Evolutionary conservation across 805 yeast genomes (phyloP).

Genomic region (Jamesozyma piceae): DNA sequence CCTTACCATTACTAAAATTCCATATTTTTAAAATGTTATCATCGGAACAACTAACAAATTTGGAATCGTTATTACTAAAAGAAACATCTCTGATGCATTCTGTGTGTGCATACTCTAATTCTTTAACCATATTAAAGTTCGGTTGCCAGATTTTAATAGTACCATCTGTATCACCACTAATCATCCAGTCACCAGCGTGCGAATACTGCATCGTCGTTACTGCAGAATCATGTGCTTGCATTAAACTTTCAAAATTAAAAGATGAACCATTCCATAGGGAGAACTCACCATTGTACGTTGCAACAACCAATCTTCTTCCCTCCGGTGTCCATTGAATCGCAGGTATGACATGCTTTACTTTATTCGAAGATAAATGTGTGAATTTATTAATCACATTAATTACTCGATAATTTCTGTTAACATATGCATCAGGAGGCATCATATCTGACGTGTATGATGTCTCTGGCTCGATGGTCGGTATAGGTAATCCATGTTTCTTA

Average conservation of each 20-base stretch:
- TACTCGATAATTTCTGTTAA: slow-evolving; percentile 19
- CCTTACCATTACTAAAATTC: slow-evolving; percentile 84
- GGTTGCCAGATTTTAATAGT: slow-evolving; percentile 94
- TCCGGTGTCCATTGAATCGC: slow-evolving; percentile 96
- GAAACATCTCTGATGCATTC: slow-evolving; percentile 81
- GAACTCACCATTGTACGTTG: slow-evolving; percentile 89
- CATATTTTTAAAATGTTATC: slow-evolving; percentile 86
- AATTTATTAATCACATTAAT: slow-evolving; percentile 70
- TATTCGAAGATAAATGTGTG: slow-evolving; percentile 84
- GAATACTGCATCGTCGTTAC: slow-evolving; percentile 72
- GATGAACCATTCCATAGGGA: slow-evolving; percentile 95
- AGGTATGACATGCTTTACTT: slow-evolving; percentile 83
- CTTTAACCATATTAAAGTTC: slow-evolving; percentile 90
- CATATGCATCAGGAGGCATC: slow-evolving; percentile 25
- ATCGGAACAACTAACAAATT: slow-evolving; percentile 90
- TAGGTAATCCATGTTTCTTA: slow-evolving; percentile 22
- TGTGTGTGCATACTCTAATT: slow-evolving; percentile 40
- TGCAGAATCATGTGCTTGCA: slow-evolving; percentile 96
- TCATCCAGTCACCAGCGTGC: slow-evolving; percentile 87
- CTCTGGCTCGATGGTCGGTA: slow-evolving; percentile 26
- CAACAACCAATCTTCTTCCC: slow-evolving; percentile 82
- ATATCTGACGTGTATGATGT: slow-evolving; percentile 24
- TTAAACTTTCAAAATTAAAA: slow-evolving; percentile 90
- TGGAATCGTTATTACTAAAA: slow-evolving; percentile 82
- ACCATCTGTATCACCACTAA: slow-evolving; percentile 92